Conservation (phyloP, 345 rosid genomes). For the Syzygium jambos region DNA sequence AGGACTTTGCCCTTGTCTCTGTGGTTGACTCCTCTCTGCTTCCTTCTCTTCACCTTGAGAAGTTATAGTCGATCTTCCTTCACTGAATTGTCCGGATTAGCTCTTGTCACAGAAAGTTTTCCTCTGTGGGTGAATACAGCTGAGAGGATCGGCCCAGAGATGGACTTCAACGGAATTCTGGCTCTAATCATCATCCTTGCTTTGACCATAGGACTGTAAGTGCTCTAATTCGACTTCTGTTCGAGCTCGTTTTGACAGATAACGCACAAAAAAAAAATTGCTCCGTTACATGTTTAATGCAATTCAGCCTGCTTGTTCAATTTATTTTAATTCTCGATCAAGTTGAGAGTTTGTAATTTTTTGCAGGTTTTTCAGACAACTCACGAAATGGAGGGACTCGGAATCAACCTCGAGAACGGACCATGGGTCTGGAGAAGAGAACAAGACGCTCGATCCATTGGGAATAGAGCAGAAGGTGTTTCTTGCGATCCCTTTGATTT, state of each 20-base stretch:
- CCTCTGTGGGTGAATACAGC: too few relatives aligned
- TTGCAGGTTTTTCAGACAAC: neutral
- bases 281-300: neutral
- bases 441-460: too few relatives aligned
- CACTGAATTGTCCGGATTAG: too few relatives aligned
- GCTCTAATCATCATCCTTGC: too few relatives aligned
- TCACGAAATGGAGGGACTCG: neutral
- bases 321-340: neutral
- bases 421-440: too few relatives aligned
- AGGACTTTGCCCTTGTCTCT: neutral
- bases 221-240: neutral
- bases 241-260: neutral
- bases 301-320: neutral
- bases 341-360: neutral
- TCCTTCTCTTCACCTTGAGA: neutral
- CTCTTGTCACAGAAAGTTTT: too few relatives aligned
- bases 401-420: too few relatives aligned
- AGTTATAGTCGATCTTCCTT: too few relatives aligned
- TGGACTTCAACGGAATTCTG: too few relatives aligned
- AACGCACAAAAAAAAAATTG: neutral
- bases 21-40: neutral
- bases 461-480: too few relatives aligned
- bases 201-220: neutral
- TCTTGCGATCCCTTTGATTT: too few relatives aligned
- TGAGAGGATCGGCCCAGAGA: too few relatives aligned